Conservation (phyloP, 192 early-diverging fungal genomes). For the Coemansia sp. region DNA sequence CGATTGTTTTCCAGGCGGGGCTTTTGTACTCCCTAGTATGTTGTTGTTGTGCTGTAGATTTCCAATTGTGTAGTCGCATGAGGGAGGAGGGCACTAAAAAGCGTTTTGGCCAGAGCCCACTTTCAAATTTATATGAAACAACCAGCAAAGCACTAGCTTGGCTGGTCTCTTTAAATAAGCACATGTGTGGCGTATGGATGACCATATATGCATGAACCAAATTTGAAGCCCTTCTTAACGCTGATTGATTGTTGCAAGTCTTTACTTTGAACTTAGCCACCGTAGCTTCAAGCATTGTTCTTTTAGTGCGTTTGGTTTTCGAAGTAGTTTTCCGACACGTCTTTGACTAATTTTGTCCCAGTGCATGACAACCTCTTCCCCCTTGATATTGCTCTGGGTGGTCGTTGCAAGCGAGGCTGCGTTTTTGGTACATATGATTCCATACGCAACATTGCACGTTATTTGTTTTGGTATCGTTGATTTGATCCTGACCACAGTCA, state of each 20-base stretch:
- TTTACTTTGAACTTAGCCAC: not conserved
- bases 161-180: not conserved
- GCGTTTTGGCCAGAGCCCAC: not conserved
- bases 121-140: not conserved
- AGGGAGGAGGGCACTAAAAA: not conserved
- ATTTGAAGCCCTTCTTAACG: not conserved
- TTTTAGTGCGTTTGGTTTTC: not conserved
- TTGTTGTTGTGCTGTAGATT: not conserved
- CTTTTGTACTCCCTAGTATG: slow-evolving; percentile 1
- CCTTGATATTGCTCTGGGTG: too few species aligned
- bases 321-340: not conserved
- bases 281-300: not conserved
- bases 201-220: not conserved
- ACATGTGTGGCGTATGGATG: slow-evolving; percentile 3
- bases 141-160: not conserved
- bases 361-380: too few species aligned
- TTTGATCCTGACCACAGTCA: too few species aligned
- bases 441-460: too few species aligned
- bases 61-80: not conserved
- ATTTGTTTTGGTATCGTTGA: not conserved
- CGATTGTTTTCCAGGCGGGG: slow-evolving; percentile 7
- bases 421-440: too few species aligned
- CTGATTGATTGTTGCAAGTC: not conserved
- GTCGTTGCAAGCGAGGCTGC: too few species aligned
- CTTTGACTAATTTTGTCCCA: not conserved